A percentile compares a stretch with the other conserved stretches of the same genome.
Evolutionary conservation across 2,329 filamentous ascomycete genomes (phyloP).

Genomic region (Paradendryphiella salina): DNA sequence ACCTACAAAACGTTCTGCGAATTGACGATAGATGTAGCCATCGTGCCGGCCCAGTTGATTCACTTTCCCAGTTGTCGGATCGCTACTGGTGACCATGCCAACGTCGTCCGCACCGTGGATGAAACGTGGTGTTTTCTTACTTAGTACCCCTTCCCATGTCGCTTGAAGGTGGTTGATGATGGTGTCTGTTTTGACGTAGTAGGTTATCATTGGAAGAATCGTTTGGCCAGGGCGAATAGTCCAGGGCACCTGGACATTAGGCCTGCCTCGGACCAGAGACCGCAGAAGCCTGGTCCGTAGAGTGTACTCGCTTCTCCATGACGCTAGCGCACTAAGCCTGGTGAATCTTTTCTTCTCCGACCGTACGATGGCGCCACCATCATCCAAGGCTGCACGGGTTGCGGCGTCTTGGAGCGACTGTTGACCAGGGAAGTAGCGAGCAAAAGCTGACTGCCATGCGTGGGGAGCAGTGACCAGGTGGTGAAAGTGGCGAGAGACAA

Average conservation of each 20-base stretch:
- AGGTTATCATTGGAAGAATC: constrained; percentile 75
- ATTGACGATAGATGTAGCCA: constrained; percentile 72
- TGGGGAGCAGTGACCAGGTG: constrained; percentile 85
- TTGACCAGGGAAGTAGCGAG: constrained; percentile 83
- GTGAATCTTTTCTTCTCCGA: constrained; percentile 80
- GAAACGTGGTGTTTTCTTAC: constrained; percentile 74
- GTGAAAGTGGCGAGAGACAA: constrained; percentile 88
- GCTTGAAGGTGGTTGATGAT: constrained; percentile 80
- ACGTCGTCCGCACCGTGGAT: constrained; percentile 82
- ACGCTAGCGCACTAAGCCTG: constrained; percentile 78
- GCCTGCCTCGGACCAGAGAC: constrained; percentile 80
- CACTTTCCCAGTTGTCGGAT: constrained; percentile 74
- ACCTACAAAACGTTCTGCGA: constrained; percentile 74
- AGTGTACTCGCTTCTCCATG: constrained; percentile 96
- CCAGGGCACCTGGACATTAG: constrained; percentile 57
- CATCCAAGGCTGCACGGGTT: constrained; percentile 51
- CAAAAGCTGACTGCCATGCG: constrained; percentile 90
- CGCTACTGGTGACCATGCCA: constrained; percentile 77
- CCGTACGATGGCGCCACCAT: constrained; percentile 54
- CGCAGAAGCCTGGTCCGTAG: constrained; percentile 81
- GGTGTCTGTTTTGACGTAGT: constrained; percentile 80
- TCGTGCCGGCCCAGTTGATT: constrained; percentile 83
- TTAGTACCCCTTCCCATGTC: constrained; percentile 66
- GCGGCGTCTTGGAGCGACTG: constrained; percentile 55
- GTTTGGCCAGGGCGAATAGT: constrained; percentile 58